Percentiles rank a stretch among this genome's conserved stretches.
These are phyloP conservation scores for Sarocladium oryzae DNA, from an alignment of 2,329 filamentous ascomycete genomes.

Conservation along the genomic window DNA sequence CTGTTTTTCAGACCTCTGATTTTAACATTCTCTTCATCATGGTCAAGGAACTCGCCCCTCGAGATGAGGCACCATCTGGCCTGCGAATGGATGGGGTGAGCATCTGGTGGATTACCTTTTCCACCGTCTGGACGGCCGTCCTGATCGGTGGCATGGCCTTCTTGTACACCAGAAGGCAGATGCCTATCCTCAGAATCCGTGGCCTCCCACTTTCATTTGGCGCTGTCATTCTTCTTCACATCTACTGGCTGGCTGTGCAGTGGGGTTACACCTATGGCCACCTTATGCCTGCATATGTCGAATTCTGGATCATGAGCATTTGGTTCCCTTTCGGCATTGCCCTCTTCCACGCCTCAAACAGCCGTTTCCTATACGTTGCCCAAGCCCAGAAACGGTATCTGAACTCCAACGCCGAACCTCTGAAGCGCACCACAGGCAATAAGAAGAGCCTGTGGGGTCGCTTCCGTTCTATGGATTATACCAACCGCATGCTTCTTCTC, in stretches of 20 bases:
- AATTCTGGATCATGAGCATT: conserved; percentile 61
- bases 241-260: conserved; percentile 35
- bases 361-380: conserved; percentile 51
- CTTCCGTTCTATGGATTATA: conserved; percentile 37
- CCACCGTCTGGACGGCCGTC: conserved; percentile 11
- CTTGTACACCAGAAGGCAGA: conserved; percentile 28
- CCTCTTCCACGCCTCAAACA: conserved; percentile 58
- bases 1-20: not conserved
- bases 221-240: conserved; percentile 32
- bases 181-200: conserved; percentile 31
- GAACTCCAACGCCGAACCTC: not conserved
- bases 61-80: not conserved
- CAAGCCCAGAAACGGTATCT: conserved; percentile 36
- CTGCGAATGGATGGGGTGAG: conserved; percentile 10
- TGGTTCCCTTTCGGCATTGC: conserved; percentile 59
- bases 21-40: not conserved
- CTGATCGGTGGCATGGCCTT: conserved; percentile 28
- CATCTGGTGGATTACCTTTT: conserved; percentile 11
- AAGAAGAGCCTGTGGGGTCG: conserved; percentile 26
- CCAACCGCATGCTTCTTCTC: conserved; percentile 40
- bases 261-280: conserved; percentile 29
- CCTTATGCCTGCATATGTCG: conserved; percentile 38
- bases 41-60: not conserved
- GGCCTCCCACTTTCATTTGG: conserved; percentile 32
- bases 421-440: not conserved